Conservation (phyloP, 1,284 basidiomycete genomes). For the Pseudozyma sp. region DNA sequence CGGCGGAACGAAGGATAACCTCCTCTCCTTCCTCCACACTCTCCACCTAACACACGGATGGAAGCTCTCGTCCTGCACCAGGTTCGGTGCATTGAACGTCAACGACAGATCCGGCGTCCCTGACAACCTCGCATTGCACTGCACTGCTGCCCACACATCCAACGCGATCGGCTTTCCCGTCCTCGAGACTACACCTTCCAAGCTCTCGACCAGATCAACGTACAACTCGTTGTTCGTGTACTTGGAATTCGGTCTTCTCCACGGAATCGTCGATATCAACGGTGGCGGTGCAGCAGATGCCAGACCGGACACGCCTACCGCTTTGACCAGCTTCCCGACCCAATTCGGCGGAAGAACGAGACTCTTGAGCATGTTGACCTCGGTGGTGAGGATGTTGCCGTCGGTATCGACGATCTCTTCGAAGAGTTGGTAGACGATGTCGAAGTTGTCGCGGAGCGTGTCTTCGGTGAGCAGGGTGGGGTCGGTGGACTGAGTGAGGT, state of each 20-base stretch:
- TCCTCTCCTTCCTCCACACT: slow-evolving; percentile 73
- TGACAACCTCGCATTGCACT: slow-evolving; percentile 68
- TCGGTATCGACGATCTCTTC: slow-evolving; percentile 66
- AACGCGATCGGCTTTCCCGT: slow-evolving; percentile 70
- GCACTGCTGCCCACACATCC: slow-evolving; percentile 47
- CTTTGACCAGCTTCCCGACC: slow-evolving; percentile 59
- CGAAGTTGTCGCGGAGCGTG: slow-evolving; percentile 61
- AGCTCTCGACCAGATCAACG: slow-evolving; percentile 56
- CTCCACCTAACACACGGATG: slow-evolving; percentile 87
- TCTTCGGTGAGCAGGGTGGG: slow-evolving; percentile 58
- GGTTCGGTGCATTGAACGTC: slow-evolving; percentile 71
- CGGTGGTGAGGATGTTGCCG: slow-evolving; percentile 64
- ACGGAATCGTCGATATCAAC: slow-evolving; percentile 60
- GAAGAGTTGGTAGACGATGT: slow-evolving; percentile 64
- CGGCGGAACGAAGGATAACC: slow-evolving; percentile 58
- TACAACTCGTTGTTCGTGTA: slow-evolving; percentile 64
- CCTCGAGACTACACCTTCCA: slow-evolving; percentile 65
- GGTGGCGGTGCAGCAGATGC: slow-evolving; percentile 72
- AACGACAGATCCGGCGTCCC: slow-evolving; percentile 60
- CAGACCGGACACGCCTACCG: slow-evolving; percentile 52
- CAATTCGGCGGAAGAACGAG: slow-evolving; percentile 65
- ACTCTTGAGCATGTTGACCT: slow-evolving; percentile 59
- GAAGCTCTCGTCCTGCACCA: slow-evolving; percentile 83
- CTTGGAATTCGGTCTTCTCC: slow-evolving; percentile 61
- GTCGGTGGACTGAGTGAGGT: slow-evolving; percentile 52